A percentile compares a stretch with the other conserved stretches of the same genome.
Evolutionary conservation across 75 land plant genomes (phyloP).

Genomic region (Cryptomeria japonica): DNA sequence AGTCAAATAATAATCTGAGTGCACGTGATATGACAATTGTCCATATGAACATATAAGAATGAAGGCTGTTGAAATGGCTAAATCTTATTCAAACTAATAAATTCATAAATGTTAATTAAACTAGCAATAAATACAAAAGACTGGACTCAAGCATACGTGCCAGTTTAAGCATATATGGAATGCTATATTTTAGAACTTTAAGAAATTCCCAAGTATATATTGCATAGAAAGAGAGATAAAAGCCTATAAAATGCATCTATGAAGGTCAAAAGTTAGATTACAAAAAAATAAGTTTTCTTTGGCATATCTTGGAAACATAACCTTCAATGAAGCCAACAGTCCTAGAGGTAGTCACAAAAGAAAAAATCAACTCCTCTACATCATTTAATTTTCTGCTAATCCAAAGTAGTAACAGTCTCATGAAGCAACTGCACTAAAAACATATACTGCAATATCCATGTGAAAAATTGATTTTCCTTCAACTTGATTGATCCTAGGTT

Average conservation of each 20-base stretch:
- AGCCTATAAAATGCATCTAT: not conserved
- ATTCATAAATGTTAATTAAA: not conserved
- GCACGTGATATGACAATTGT: not conserved
- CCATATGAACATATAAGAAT: not conserved
- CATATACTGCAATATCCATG: too few species aligned
- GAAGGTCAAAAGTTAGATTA: not conserved
- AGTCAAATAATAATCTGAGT: not conserved
- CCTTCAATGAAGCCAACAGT: too few species aligned
- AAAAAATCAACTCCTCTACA: too few species aligned
- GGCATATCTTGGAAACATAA: too few species aligned
- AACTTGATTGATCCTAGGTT: too few species aligned
- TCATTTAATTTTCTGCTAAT: too few species aligned
- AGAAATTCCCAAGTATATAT: not conserved
- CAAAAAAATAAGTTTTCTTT: too few species aligned
- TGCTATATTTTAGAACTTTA: not conserved
- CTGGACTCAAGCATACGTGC: not conserved
- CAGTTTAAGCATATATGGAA: not conserved
- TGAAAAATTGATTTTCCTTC: too few species aligned
- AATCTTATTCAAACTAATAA: not conserved
- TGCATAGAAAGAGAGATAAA: not conserved
- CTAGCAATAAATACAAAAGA: not conserved
- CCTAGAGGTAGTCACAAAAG: too few species aligned
- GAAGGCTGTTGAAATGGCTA: not conserved
- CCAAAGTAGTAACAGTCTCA: too few species aligned
- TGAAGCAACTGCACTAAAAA: too few species aligned